These are phyloP conservation scores for Lactifluus subvellereus DNA, from an alignment of 768 basidiomycete genomes.

Conservation along the genomic window DNA sequence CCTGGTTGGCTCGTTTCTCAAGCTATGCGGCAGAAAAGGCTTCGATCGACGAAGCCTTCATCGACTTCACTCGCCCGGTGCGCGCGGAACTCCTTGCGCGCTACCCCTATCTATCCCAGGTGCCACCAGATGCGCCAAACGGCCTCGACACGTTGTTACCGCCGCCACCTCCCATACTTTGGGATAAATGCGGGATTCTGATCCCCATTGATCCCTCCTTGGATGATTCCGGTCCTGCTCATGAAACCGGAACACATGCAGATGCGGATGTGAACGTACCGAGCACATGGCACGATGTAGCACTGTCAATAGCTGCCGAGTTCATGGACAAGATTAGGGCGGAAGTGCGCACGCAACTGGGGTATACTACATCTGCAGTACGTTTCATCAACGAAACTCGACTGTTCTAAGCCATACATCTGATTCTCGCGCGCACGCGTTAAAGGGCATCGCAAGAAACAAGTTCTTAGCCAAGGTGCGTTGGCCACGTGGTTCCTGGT, in stretches of 20 bases:
- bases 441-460: conserved; percentile 82
- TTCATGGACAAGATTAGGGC: conserved; percentile 71
- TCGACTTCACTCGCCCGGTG: conserved; percentile 84
- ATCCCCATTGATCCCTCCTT: conserved; percentile 46
- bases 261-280: conserved; percentile 24
- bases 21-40: conserved; percentile 68
- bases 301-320: conserved; percentile 82
- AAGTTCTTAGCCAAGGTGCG: conserved; percentile 91
- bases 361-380: conserved; percentile 93
- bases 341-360: conserved; percentile 62
- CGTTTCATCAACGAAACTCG: conserved; percentile 28
- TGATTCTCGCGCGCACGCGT: neutral
- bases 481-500: neutral
- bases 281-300: conserved; percentile 87
- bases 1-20: neutral
- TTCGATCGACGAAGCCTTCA: conserved; percentile 95
- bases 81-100: conserved; percentile 64
- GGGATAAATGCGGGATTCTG: conserved; percentile 55
- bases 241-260: neutral
- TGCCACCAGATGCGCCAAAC: conserved; percentile 60
- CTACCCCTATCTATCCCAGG: conserved; percentile 68
- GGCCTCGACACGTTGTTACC: conserved; percentile 78
- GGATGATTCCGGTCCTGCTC: conserved; percentile 11
- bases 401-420: neutral
- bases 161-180: conserved; percentile 56